Evolutionary conservation across 2,329 filamentous ascomycete genomes (phyloP).

Genomic region (Trichoderma aggressivum): DNA sequence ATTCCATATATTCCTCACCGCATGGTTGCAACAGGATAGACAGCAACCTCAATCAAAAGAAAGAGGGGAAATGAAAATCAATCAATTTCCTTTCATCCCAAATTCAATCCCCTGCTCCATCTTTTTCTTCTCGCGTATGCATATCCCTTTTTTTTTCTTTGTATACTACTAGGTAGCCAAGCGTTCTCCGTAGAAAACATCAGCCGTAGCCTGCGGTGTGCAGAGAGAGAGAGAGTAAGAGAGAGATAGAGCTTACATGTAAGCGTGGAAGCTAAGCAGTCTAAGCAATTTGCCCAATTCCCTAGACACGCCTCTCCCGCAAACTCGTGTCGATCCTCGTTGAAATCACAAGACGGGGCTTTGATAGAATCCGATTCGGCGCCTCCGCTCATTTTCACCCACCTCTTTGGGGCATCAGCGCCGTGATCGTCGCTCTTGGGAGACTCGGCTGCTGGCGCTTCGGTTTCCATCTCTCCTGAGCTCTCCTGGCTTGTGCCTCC

Average conservation of each 20-base stretch:
- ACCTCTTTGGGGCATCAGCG: slow-evolving; percentile 14
- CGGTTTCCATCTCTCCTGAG: background rate
- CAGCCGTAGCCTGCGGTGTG: background rate
- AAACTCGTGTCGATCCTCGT: background rate
- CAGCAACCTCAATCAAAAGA: background rate
- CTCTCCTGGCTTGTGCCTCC: background rate
- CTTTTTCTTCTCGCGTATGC: background rate
- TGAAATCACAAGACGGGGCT: background rate
- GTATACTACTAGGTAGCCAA: background rate
- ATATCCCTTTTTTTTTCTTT: background rate
- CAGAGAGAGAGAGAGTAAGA: background rate
- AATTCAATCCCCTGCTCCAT: background rate
- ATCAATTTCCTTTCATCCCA: background rate
- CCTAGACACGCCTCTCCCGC: slow-evolving; percentile 16
- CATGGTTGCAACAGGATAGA: background rate
- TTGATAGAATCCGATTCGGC: background rate
- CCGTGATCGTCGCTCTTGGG: slow-evolving; percentile 9
- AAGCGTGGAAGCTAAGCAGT: background rate
- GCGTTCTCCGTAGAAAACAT: background rate
- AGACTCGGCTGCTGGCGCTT: background rate
- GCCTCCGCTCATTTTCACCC: slow-evolving; percentile 3
- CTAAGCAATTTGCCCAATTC: background rate
- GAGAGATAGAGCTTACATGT: background rate
- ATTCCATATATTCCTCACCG: background rate
- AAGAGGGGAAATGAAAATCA: background rate